Base-by-base conservation (phyloP, 1,139 yeast genomes). In the Hansenula sp. region DNA sequence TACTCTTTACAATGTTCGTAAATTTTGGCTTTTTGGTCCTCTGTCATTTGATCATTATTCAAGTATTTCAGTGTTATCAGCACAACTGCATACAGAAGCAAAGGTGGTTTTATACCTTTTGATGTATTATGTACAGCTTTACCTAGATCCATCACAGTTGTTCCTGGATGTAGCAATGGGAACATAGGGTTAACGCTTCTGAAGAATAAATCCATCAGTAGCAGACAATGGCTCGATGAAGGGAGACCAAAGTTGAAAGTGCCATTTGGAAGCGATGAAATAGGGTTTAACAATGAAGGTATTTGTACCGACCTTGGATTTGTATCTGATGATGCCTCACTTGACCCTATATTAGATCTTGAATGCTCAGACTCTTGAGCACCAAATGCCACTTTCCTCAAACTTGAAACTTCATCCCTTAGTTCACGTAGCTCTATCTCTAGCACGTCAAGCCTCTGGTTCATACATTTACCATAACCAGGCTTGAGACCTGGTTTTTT, bases 401-500 rank as follows among this genome's bases (percentile, higher is more conserved):
- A 28, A 13, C 16, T 12, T 6, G 24, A 5, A 12, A 49, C 32
- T 21, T 52, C 52, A 16, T 33, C 38, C 11, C 42, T 46, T 2
- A 52, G 40, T 15, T 21, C 25, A 3, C 29, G 35, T 16, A 53
- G 30, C 30, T 51, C 52, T 11, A 30, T 33, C 36, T 53, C 57
- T 19, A 53, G 33, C 11, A 13, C 15, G 12, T 53, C 57, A 32
- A 53, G 32, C 12, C 57, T 33, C 16, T 51, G 51, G 10, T 27
- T 47, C 52, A 53, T 47, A 3, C 47, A 47, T 30, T 49, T 53
- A 1, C 57, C 57, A 35, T 53, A 53, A 1, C 57, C 57, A 3
- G 52, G 50, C 27, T 53, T 53, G n/a, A 53, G 41, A 0, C 57
- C 57, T 1, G 57, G 57, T 25, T 53, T 53, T 42, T 50, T 51